Conservation (phyloP, 495 filamentous ascomycete genomes). For the Aspergillus nidulans region DNA sequence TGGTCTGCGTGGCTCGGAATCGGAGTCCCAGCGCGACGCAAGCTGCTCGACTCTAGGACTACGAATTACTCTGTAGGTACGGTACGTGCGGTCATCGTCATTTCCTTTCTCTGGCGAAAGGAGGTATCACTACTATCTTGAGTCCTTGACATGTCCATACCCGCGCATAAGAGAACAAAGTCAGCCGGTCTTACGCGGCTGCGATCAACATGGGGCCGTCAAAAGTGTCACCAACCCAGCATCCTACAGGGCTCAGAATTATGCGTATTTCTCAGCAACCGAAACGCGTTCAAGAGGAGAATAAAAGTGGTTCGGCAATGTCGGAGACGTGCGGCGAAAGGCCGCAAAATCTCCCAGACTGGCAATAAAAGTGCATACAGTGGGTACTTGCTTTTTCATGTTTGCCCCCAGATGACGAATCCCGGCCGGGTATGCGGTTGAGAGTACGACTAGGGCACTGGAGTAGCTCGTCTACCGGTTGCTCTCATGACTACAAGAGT, state of each 20-base stretch:
- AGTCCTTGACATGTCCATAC: background rate
- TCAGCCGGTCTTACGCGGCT: conserved; percentile 26
- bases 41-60: conserved; percentile 13
- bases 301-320: background rate
- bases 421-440: background rate
- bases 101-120: background rate
- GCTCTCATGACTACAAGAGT: background rate
- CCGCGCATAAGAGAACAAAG: background rate
- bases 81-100: conserved; percentile 8
- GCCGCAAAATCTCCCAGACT: background rate
- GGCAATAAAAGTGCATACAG: background rate
- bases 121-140: background rate
- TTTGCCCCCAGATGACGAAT: conserved; percentile 8
- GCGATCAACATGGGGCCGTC: conserved; percentile 17
- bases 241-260: background rate
- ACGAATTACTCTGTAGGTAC: no score
- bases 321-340: conserved; percentile 4
- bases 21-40: conserved; percentile 14
- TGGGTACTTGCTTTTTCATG: conserved; percentile 4
- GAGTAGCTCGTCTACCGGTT: background rate
- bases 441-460: background rate
- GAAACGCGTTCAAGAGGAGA: background rate
- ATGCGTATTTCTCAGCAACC: background rate
- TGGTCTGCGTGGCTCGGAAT: background rate
- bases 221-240: conserved; percentile 11